Evolutionary conservation across 2,329 filamentous ascomycete species (phyloP).

Genomic region (Talaromyces sp.): DNA sequence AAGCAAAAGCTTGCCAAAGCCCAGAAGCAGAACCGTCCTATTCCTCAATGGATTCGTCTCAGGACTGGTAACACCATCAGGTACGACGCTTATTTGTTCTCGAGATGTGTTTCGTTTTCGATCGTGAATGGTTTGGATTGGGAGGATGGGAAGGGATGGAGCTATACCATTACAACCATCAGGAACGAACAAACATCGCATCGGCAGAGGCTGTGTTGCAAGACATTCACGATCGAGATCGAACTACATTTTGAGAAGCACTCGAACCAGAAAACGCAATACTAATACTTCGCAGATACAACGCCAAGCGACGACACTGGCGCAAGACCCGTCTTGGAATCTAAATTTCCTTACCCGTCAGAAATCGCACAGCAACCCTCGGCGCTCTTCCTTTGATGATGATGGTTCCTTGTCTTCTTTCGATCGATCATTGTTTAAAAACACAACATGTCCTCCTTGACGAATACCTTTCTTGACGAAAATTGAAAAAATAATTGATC

Average conservation of each 20-base stretch:
- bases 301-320: slow-evolving; percentile 99
- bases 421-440: background rate
- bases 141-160: background rate
- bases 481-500: background rate
- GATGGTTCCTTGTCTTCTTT: slow-evolving; percentile 3
- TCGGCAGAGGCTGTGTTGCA: background rate
- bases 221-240: background rate
- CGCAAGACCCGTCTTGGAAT: slow-evolving; percentile 99
- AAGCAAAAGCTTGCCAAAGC: slow-evolving; percentile 99
- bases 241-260: background rate
- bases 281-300: slow-evolving; percentile 58
- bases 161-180: background rate
- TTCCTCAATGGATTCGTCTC: slow-evolving; percentile 99
- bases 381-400: slow-evolving; percentile 13
- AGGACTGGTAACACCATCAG: slow-evolving; percentile 99
- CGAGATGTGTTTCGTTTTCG: background rate
- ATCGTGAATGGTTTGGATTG: background rate
- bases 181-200: background rate
- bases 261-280: background rate
- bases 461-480: slow-evolving; percentile 9
- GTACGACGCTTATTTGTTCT: slow-evolving; percentile 55
- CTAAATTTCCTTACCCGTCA: slow-evolving; percentile 55
- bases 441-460: too few relatives aligned
- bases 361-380: slow-evolving; percentile 14
- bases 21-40: slow-evolving; percentile 99